Evolutionary conservation across 75 land plant species (phyloP).

Genomic region (Sequoiadendron giganteum): DNA sequence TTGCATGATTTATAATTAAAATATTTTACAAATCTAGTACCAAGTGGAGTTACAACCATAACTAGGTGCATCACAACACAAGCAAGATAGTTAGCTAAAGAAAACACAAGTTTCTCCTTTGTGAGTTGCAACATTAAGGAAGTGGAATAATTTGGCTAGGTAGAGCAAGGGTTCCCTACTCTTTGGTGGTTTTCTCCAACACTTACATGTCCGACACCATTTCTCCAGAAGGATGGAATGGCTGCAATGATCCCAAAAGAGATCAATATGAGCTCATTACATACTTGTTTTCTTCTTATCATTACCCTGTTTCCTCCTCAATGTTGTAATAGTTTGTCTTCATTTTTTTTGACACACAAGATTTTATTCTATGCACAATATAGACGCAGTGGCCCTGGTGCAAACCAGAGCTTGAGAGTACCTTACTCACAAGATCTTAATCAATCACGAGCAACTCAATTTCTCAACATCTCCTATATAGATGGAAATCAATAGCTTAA

Average conservation of each 20-base stretch:
- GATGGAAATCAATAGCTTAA: constrained; percentile 64
- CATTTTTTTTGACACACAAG: constrained; percentile 18
- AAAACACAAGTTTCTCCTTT: constrained; percentile 76
- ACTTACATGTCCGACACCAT: constrained; percentile 71
- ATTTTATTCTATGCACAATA: constrained; percentile 79
- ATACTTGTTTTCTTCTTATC: not conserved
- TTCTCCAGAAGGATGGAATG: constrained; percentile 82
- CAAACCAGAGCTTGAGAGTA: constrained; percentile 52
- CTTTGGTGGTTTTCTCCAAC: constrained; percentile 65
- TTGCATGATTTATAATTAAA: constrained; percentile 52
- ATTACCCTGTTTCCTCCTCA: not conserved
- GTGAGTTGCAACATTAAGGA: constrained; percentile 66
- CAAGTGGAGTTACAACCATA: constrained; percentile 32
- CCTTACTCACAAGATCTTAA: constrained; percentile 57
- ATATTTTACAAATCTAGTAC: constrained; percentile 63
- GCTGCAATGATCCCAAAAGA: constrained; percentile 67
- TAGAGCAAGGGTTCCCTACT: constrained; percentile 81
- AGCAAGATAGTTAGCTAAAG: constrained; percentile 45
- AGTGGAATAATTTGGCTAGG: constrained; percentile 80
- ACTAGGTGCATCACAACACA: constrained; percentile 87
- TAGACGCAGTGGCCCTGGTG: constrained; percentile 75
- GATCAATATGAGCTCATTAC: constrained; percentile 44
- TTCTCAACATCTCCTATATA: constrained; percentile 40
- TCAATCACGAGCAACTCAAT: constrained; percentile 47
- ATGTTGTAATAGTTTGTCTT: not conserved